phyloP scores from a whole-genome alignment of 2,329 filamentous ascomycete genomes.

The Cladosporium velox region DNA sequence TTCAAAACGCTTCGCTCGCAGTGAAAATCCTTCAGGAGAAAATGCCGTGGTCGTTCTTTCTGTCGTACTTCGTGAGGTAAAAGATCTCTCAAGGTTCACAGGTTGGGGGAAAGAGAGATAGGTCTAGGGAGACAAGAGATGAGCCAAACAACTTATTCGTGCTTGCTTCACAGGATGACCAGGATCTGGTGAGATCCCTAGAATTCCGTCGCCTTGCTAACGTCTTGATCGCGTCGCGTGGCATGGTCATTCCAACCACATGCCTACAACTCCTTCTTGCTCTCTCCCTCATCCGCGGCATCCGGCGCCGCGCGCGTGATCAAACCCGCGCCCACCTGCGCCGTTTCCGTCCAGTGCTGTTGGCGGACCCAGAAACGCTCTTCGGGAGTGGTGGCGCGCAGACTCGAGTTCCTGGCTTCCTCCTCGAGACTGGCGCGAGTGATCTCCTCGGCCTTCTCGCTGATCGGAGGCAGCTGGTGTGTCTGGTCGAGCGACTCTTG shows the following conservation, averaged over 20 bases:
- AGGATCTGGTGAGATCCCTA: too few species aligned
- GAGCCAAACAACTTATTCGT: too few species aligned
- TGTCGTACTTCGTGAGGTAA: not conserved
- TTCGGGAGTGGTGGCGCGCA: slow-evolving; percentile 46
- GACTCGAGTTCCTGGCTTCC: slow-evolving; percentile 46
- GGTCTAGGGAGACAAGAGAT: not conserved
- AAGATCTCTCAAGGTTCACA: not conserved
- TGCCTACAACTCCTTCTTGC: slow-evolving; percentile 38
- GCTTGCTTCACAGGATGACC: too few species aligned
- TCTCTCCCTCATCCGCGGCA: slow-evolving; percentile 26
- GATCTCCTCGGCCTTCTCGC: slow-evolving; percentile 59
- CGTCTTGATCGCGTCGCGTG: not conserved
- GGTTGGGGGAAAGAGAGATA: not conserved
- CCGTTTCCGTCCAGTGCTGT: slow-evolving; percentile 53
- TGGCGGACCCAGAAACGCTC: slow-evolving; percentile 57
- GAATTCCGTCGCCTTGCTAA: too few species aligned
- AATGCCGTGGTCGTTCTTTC: not conserved
- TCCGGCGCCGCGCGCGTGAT: slow-evolving; percentile 46
- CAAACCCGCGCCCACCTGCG: slow-evolving; percentile 51
- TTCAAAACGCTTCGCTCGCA: not conserved
- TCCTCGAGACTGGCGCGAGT: slow-evolving; percentile 66
- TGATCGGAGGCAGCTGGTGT: slow-evolving; percentile 48
- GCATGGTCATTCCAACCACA: not conserved
- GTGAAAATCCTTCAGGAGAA: not conserved
- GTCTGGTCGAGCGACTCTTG: slow-evolving; percentile 68